These are phyloP conservation scores for Chaetomidium leptoderma DNA, from an alignment of 495 filamentous ascomycete genomes.

Conservation along the genomic window DNA sequence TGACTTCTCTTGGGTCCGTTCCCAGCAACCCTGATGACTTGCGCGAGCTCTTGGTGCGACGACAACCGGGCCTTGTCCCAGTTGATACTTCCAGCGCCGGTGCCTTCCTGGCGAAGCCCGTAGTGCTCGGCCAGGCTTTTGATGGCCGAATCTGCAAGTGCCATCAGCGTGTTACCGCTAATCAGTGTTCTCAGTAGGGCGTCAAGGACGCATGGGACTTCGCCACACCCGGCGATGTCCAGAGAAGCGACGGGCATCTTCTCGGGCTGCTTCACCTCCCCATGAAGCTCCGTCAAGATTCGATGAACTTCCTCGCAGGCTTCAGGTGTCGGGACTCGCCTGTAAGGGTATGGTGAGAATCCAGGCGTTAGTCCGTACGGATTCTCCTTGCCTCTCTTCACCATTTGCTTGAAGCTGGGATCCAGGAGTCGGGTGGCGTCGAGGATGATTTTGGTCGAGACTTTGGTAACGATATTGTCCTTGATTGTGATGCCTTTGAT, in stretches of 20 bases:
- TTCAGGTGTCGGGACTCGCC: constrained; percentile 60
- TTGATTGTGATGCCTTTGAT: constrained; percentile 18
- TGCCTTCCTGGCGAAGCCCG: constrained; percentile 45
- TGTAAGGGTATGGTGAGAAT: constrained; percentile 64
- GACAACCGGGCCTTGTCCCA: constrained; percentile 78
- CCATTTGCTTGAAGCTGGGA: constrained; percentile 24
- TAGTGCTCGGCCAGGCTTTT: constrained; percentile 65
- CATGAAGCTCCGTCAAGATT: constrained; percentile 64
- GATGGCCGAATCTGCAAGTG: constrained; percentile 65
- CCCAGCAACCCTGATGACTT: constrained; percentile 71
- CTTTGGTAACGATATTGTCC: constrained; percentile 2
- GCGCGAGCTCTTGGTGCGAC: constrained; percentile 56
- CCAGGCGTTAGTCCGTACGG: constrained; percentile 48
- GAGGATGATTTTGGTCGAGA: constrained; percentile 12
- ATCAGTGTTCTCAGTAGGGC: constrained; percentile 78
- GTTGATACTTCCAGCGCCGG: constrained; percentile 67
- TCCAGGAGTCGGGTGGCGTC: constrained; percentile 20
- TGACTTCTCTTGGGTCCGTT: constrained; percentile 63
- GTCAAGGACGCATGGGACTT: constrained; percentile 88
- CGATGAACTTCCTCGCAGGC: constrained; percentile 71
- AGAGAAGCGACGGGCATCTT: constrained; percentile 72
- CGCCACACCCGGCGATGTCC: constrained; percentile 81
- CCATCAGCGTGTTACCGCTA: constrained; percentile 68
- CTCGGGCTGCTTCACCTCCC: constrained; percentile 58
- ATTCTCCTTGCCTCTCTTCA: constrained; percentile 38